Base-by-base conservation (phyloP, 129 eudicot species). In the Tagetes erecta region DNA sequence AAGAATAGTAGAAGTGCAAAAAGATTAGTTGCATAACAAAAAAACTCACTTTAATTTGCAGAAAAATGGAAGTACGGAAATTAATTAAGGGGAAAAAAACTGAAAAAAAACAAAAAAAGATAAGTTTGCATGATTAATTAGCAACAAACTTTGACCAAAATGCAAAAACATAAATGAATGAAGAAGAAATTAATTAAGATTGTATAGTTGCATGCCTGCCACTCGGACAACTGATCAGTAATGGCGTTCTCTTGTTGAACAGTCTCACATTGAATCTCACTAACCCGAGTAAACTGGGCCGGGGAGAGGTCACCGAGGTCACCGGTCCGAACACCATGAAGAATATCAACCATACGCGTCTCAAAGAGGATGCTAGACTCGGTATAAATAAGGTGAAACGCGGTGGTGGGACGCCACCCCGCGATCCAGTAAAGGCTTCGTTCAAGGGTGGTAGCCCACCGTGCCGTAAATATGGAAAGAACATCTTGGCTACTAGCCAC, bases 401-500 rank as follows among this genome's bases (percentile, higher is more conserved):
- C 87, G 67, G 98, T 87, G 75, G 98, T 92, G 60, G 98, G 98
- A 0, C 98, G 80, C 92, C 96, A 92, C 0, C 98, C 98, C 0
- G 84, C 96, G 51, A 87, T 84, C 98, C 98, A 92, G 66, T 79
- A 88, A 60, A 91, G 84, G 5, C 87, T 75, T 0, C 92, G 90
- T 51, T 88, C 97, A 1, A 91, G 82, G 75, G 95, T 8, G 80
- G 87, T 80, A 69, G 79, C 73, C 97, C 97, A 91, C 4, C 86
- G 86, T 0, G 90, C 97, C 4, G 81, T 62, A 65, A 88, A 76
- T 45, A 91, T 2, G 0, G 78, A 58, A 8, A 84, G 80, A 1
- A 86, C 91, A 58, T 91, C 97, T 2, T 80, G 73, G 13, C 78
- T 55, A 44, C 83, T 74, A 52, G 83, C 85, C n/a, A 71, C 31